Conservation (phyloP, 2,329 filamentous ascomycete species). For the Sporothrix phasma region DNA sequence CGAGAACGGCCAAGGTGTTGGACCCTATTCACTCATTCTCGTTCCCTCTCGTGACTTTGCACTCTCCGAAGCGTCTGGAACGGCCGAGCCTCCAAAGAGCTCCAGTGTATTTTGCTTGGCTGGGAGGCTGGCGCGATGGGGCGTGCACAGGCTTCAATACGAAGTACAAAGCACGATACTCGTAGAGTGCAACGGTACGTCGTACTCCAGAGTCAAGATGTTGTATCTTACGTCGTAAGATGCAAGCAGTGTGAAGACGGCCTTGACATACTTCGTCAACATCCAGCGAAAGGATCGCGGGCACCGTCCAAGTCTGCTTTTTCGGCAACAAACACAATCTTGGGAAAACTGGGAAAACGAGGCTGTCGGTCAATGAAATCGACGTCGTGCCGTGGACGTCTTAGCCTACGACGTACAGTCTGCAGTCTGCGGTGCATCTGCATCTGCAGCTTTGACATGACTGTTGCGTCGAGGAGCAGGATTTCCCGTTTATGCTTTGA, state of each 20-base stretch:
- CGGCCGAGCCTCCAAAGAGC: not conserved
- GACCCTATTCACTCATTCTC: not conserved
- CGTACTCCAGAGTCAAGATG: too few species aligned
- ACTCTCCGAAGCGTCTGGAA: constrained; percentile 1
- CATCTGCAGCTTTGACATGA: not conserved
- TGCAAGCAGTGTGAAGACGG: not conserved
- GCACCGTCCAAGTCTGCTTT: not conserved
- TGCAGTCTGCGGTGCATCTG: too few species aligned
- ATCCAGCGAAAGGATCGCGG: not conserved
- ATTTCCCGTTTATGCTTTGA: not conserved
- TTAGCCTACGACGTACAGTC: too few species aligned
- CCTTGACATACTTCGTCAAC: not conserved
- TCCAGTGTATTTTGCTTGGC: not conserved
- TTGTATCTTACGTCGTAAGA: too few species aligned
- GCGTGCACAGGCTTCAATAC: not conserved
- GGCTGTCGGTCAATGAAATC: too few species aligned
- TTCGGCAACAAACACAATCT: constrained; percentile 1
- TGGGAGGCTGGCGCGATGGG: not conserved
- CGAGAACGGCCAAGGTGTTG: not conserved
- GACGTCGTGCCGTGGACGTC: too few species aligned
- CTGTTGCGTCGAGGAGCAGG: constrained; percentile 1
- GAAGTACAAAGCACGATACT: too few species aligned
- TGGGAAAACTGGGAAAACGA: not conserved
- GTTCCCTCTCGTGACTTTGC: not conserved
- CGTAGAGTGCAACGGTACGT: too few species aligned